These are phyloP conservation scores for Thuja plicata DNA, from an alignment of 83 land plant species.

Conservation along the genomic window DNA sequence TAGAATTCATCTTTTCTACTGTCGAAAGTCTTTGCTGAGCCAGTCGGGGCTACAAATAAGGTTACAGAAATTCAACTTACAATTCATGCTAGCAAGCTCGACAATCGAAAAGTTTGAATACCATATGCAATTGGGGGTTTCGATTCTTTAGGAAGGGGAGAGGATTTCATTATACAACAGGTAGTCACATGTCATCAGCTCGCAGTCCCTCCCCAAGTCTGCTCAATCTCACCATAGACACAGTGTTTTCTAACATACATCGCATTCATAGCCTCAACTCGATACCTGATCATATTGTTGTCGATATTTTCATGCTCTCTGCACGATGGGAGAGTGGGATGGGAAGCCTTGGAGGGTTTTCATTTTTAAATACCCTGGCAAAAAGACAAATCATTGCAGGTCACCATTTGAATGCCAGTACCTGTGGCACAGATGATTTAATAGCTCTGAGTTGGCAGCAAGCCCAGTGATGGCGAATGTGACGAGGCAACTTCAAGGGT, in stretches of 20 bases:
- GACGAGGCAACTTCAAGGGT: conserved; percentile 65
- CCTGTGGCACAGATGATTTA: neutral
- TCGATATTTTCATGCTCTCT: conserved; percentile 9
- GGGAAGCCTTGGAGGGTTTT: neutral
- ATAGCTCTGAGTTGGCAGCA: neutral
- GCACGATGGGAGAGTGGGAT: no score
- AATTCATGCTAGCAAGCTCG: no score
- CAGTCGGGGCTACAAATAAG: no score
- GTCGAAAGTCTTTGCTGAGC: no score
- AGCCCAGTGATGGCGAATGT: conserved; percentile 49
- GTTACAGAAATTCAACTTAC: no score
- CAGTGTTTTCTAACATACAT: neutral
- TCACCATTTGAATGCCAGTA: neutral
- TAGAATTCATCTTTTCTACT: no score
- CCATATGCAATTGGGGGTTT: no score
- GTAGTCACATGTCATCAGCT: neutral
- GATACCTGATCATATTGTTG: neutral
- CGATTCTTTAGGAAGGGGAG: neutral
- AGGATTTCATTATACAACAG: neutral
- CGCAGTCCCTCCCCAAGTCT: neutral
- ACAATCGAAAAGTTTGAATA: no score
- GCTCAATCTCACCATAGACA: conserved; percentile 7
- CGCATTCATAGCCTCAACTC: neutral
- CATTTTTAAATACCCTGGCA: neutral
- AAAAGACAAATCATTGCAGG: neutral